Conservation (phyloP, 805 yeast genomes). For the Yarrowia bubula region DNA sequence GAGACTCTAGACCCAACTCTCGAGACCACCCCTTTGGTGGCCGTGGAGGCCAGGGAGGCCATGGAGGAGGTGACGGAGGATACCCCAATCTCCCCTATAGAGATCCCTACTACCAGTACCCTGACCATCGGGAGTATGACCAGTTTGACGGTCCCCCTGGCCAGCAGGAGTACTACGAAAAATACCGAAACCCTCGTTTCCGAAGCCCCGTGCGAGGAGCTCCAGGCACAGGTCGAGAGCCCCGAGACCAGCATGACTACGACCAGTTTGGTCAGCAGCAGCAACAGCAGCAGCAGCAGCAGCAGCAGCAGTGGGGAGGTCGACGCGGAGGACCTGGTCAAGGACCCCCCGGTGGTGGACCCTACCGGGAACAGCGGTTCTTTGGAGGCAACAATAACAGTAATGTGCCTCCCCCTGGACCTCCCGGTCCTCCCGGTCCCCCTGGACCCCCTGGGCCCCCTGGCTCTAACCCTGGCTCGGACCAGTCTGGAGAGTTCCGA, state of each 20-base stretch:
- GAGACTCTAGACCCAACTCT: constrained; percentile 9
- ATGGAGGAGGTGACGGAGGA: constrained; percentile 17
- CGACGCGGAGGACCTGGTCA: neutral
- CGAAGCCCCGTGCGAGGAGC: constrained; percentile 22
- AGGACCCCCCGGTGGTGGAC: neutral
- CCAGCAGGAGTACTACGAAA: constrained; percentile 18
- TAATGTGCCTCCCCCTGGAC: neutral
- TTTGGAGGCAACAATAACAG: constrained; percentile 2
- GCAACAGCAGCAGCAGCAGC: neutral
- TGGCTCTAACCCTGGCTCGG: neutral
- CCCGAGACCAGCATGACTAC: constrained; percentile 14
- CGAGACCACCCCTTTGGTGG: constrained; percentile 3
- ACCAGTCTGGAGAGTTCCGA: constrained; percentile 12
- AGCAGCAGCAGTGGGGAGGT: neutral
- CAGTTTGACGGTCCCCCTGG: constrained; percentile 21
- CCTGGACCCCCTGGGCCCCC: constrained; percentile 19
- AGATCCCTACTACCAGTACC: constrained; percentile 25
- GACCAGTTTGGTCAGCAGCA: constrained; percentile 13
- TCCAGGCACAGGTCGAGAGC: neutral
- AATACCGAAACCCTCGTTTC: constrained; percentile 22
- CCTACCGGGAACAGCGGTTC: constrained; percentile 20
- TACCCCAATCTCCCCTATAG: constrained; percentile 15
- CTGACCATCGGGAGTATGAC: constrained; percentile 18
- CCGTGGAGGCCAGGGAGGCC: neutral
- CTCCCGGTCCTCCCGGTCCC: constrained; percentile 3